phyloP scores from a whole-genome alignment of 495 filamentous ascomycete genomes.

The Tuber microsphaerosporum region DNA sequence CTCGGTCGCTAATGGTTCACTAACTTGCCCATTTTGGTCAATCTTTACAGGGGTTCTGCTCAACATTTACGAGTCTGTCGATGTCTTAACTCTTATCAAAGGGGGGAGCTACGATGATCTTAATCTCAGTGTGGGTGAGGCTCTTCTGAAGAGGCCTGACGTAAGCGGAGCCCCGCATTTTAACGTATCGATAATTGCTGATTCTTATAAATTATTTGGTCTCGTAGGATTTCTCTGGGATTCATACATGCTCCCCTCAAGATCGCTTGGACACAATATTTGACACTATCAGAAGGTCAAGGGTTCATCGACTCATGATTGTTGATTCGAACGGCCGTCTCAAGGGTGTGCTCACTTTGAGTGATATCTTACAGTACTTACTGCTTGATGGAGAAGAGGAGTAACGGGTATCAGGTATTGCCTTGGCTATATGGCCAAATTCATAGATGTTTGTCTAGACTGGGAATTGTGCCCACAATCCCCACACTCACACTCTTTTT shows the following conservation, averaged over 20 bases:
- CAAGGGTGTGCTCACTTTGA: constrained; percentile 83
- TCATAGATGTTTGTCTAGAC: constrained; percentile 1
- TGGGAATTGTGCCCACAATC: neutral
- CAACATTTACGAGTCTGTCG: constrained; percentile 96
- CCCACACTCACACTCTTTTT: neutral
- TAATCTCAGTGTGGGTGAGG: constrained; percentile 78
- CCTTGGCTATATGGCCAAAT: neutral
- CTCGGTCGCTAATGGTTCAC: neutral
- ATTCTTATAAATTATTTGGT: constrained; percentile 22
- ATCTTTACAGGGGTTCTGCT: constrained; percentile 59
- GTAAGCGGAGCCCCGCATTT: constrained; percentile 44
- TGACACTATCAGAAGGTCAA: constrained; percentile 87
- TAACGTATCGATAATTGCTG: neutral
- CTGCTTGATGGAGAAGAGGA: constrained; percentile 76
- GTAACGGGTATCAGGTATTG: constrained; percentile 34
- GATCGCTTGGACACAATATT: constrained; percentile 93
- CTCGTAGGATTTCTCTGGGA: constrained; percentile 77
- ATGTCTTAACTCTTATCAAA: constrained; percentile 93
- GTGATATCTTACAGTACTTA: constrained; percentile 93
- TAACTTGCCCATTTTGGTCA: constrained; percentile 12
- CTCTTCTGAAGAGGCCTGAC: constrained; percentile 75
- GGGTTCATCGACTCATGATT: constrained; percentile 86
- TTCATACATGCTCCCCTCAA: constrained; percentile 88
- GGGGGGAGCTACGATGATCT: constrained; percentile 88
- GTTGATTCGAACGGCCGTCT: constrained; percentile 81